Evolutionary conservation across 2,329 filamentous ascomycete species (phyloP), one percentile per base, ranked within the genome.

Genomic region (Tolypocladium pustulatum): DNA sequence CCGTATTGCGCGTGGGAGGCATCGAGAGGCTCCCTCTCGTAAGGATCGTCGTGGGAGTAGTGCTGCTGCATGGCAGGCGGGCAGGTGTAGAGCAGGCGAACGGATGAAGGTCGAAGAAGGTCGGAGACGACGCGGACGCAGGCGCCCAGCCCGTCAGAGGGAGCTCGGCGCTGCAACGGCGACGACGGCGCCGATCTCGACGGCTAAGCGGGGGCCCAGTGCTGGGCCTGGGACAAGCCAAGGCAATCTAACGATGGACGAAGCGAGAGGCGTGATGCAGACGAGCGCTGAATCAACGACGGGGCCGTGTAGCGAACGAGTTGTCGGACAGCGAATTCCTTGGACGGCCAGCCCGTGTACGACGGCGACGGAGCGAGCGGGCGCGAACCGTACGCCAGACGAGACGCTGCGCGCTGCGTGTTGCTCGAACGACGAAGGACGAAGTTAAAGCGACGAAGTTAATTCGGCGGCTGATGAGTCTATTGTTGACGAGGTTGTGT

Each of bases 21-120:
- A 49, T 71, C 71, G 54, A 74, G 67, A 58, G 70, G 70, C 43
- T 73, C 69, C 64, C 70, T 70, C 66, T 74, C 72, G 61, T 69
- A 69, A 37, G 67, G 67, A 60, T 72, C 69, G 55, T 66, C 63
- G 25, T 60, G 61, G 27, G 59, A 55, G 66, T 72, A 69, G 59
- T 68, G 66, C 64, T 69, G 66, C 72, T 69, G 66, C 72, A 74
- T 74, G 62, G 49, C 30, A 22, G 49, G 49, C 49, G 20, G 30
- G 30, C 17, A 10, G 49, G 20, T 12, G 30, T 20, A 8, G 20
- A 34, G 20, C 1, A 34, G n/a, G 20, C 49, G 20, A 22, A 20
- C 5, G 30, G 30, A 30, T 13, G 2, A 13, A 7, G 1, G 49
- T 22, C 49, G 17, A 13, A 1, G 49, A 32, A n/a, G 9, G 41